Evolutionary conservation across 163 green algal genomes (phyloP), one percentile per base, ranked within the genome.

Genomic region (Scenedesmus sp.): DNA sequence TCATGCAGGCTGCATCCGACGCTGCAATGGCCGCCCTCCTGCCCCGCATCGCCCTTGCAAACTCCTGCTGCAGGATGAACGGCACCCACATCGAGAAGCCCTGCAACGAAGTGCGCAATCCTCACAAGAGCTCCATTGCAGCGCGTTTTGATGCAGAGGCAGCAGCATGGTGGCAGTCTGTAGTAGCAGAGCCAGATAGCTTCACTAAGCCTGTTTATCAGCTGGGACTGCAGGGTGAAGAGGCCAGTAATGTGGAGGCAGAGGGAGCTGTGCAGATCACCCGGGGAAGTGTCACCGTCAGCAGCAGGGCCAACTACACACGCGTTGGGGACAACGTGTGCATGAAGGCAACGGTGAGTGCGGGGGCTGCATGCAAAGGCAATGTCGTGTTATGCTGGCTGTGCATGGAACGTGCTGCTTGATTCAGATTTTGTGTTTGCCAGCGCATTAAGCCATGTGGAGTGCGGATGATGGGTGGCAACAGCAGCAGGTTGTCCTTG

Each of bases 1-100:
- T 46, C 34, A 46, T 0, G 34, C 34, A 46, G 34, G 34, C 34
- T 46, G 34, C 34, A 46, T 46, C 34, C 34, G 34, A 46, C 34
- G 34, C 34, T 46, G 34, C 34, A 46, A 0, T 46, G 34, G 34
- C 34, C 34, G 16, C 66, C n/a, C 66, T 66, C 10, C 59, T 66
- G 66, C 16, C 1, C 66, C 13, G n/a, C 15, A 9, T 18, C 66
- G 4, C 16, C 66, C 6, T 76, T 16, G 4, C 12, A 4, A 76
- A 34, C 15, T n/a, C 59, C 52, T 77, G 34, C 83, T 52, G 26
- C 20, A 74, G 62, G 54, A 54, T 46, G n/a, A 46, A 74, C 83
- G 57, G 26, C 83, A 74, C 23, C 5, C 83, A 88, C 83, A 76
- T 88, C n/a, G 57, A 88, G 83, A 57, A 74, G 83, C 83, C 52